phyloP scores from a whole-genome alignment of 1,284 basidiomycete species.

The Lentinula novae-zelandiae region DNA sequence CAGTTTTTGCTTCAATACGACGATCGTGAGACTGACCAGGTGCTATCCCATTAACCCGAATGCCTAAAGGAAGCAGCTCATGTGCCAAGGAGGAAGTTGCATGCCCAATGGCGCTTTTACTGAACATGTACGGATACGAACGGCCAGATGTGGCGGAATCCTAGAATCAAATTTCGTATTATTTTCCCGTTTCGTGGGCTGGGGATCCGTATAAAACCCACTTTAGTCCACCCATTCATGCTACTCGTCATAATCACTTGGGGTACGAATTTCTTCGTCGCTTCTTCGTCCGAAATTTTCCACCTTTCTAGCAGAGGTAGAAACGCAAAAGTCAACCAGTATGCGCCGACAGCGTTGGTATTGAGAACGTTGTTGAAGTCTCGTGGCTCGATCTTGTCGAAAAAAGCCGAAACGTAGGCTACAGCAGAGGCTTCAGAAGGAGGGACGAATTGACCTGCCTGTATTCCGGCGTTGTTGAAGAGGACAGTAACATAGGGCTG shows the following conservation, averaged over 20 bases:
- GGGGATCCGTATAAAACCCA: conserved; percentile 9
- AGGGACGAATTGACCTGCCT: conserved; percentile 22
- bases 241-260: conserved; percentile 51
- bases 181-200: too few relatives aligned
- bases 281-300: conserved; percentile 27
- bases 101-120: conserved; percentile 48
- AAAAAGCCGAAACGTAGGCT: conserved; percentile 35
- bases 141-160: conserved; percentile 37
- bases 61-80: conserved; percentile 47
- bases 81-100: conserved; percentile 46
- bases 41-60: conserved; percentile 55
- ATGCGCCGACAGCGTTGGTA: conserved; percentile 45
- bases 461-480: conserved; percentile 34
- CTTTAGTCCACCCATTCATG: conserved; percentile 55
- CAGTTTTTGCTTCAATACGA: neutral
- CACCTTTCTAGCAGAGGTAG: conserved; percentile 47
- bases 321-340: conserved; percentile 51
- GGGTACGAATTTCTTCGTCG: conserved; percentile 37
- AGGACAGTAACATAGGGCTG: conserved; percentile 41
- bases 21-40: conserved; percentile 28
- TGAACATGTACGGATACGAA: conserved; percentile 46
- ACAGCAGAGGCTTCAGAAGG: conserved; percentile 32
- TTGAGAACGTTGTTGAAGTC: conserved; percentile 34
- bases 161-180: conserved; percentile 17
- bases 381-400: conserved; percentile 35